phyloP scores from a whole-genome alignment of 1,139 yeast genomes.

The Magnusiomyces magnusii region DNA sequence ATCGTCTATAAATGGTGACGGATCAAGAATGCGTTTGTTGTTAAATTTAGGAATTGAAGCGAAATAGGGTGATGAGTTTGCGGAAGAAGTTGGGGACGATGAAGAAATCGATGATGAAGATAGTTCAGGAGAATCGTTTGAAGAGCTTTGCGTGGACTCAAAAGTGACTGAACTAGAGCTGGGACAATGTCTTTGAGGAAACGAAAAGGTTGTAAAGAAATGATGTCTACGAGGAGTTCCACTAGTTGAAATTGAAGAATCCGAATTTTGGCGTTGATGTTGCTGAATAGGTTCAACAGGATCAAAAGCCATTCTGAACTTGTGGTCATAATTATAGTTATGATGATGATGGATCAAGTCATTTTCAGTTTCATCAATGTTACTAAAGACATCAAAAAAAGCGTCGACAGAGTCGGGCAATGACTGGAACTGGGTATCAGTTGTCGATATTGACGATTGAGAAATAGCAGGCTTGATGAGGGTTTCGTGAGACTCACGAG shows the following conservation, averaged over 20 bases:
- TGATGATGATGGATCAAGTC: not conserved
- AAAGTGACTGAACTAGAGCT: not conserved
- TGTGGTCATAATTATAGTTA: not conserved
- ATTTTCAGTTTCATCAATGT: not conserved
- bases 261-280: not conserved
- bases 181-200: not conserved
- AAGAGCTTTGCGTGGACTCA: not conserved
- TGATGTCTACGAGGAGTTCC: not conserved
- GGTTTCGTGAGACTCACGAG: no score
- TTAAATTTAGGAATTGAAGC: not conserved
- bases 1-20: not conserved
- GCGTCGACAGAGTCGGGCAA: not conserved
- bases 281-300: not conserved
- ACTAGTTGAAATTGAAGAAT: not conserved
- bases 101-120: not conserved
- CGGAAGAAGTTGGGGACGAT: not conserved
- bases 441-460: no score
- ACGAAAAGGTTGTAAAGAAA: not conserved
- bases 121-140: not conserved
- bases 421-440: no score
- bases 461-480: not conserved
- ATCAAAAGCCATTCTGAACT: not conserved
- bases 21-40: not conserved
- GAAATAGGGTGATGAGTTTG: not conserved
- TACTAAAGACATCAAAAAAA: not conserved